These are phyloP conservation scores for Pyrenochaeta sp. DNA, from an alignment of 2,329 filamentous ascomycete species.

Conservation along the genomic window DNA sequence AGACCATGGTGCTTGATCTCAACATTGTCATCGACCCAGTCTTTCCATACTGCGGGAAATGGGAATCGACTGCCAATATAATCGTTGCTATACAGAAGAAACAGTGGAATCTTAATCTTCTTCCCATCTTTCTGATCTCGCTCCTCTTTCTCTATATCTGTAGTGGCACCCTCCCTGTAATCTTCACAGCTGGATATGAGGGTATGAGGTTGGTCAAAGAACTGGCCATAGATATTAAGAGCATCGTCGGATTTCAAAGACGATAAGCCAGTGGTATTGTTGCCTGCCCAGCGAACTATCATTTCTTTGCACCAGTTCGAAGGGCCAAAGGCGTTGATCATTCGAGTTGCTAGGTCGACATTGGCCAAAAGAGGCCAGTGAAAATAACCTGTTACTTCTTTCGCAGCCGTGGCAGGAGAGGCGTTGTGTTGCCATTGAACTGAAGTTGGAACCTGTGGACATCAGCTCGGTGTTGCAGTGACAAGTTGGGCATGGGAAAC, in stretches of 20 bases:
- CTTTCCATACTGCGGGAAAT: conserved; percentile 61
- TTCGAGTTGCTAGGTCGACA: conserved; percentile 60
- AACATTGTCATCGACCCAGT: conserved; percentile 54
- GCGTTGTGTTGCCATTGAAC: conserved; percentile 60
- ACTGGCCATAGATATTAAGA: conserved; percentile 54
- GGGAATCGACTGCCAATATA: conserved; percentile 62
- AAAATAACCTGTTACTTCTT: conserved; percentile 59
- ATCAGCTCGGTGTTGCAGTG: neutral
- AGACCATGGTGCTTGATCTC: conserved; percentile 60
- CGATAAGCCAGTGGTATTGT: conserved; percentile 11
- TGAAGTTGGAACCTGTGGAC: conserved; percentile 60
- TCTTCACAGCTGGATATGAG: conserved; percentile 65
- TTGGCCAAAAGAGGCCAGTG: conserved; percentile 70
- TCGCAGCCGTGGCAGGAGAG: conserved; percentile 48
- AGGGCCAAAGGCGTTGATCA: conserved; percentile 55
- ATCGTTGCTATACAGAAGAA: conserved; percentile 61
- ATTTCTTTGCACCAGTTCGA: conserved; percentile 49
- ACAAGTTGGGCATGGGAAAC: neutral
- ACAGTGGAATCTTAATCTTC: conserved; percentile 57
- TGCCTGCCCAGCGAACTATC: conserved; percentile 49
- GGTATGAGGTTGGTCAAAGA: conserved; percentile 52
- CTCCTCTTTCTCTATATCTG: conserved; percentile 62
- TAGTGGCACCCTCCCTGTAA: conserved; percentile 62
- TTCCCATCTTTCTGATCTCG: conserved; percentile 55
- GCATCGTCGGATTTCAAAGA: conserved; percentile 33